Evolutionary conservation across 1,284 basidiomycete species (phyloP), one percentile per base, ranked within the genome.

Genomic region (Volvariella surrecta): DNA sequence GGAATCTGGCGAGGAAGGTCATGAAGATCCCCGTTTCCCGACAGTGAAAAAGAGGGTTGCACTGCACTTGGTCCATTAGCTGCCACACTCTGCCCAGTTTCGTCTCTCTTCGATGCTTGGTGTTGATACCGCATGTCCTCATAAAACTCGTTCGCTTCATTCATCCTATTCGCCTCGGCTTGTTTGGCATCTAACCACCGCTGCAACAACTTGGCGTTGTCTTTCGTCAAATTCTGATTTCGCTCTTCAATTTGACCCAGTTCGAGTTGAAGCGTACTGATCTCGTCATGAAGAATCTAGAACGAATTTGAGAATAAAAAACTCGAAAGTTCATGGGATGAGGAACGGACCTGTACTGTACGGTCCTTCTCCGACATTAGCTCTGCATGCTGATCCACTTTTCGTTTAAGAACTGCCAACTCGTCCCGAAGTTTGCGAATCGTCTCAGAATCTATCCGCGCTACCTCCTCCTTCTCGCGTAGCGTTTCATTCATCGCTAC

Each of bases 161-260:
- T 98, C 88, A 99, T 91, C 67, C 82, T 83, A 60, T 94, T 91
- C 3, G 86, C 95, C 56, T 94, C 92, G 11, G 79, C 70, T 57
- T 96, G 91, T 68, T 96, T 96, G 52, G 87, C 84, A 59, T 97
- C 93, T 18, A 97, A 71, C 93, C 93, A 97, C 13, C 93, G 82
- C 60, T 97, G 91, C 1, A 99, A 72, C 32, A 99, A 74, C 52
- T 87, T 86, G 15, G 94, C 93, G 56, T 99, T 99, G 63, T 99
- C 95, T 55, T 84, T 86, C 45, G 80, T 81, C 39, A 99, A 73
- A 17, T 74, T 84, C 53, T 82, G 72, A 58, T 96, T 97, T 32
- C 89, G 81, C 50, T 90, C 79, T 49, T 90, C 85, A 32, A 96
- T 82, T 58, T 94, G 89, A 37, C 82, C 77, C 13, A 98, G 76